These are phyloP conservation scores for Nigrospora sphaerica DNA, from an alignment of 2,329 filamentous ascomycete species.

Conservation along the genomic window DNA sequence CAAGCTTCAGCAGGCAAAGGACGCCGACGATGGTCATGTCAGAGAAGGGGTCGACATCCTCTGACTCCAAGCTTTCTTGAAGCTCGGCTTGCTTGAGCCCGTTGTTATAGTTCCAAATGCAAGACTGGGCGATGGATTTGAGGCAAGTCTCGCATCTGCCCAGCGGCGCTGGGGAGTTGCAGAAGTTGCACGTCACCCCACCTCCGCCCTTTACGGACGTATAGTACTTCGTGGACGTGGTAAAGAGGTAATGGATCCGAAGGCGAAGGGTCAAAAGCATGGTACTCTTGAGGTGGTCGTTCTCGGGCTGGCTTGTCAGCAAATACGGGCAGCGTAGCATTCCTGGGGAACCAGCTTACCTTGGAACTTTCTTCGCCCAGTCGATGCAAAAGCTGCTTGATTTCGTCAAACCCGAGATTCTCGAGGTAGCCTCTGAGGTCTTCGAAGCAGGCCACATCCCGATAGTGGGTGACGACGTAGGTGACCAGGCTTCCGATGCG, in stretches of 20 bases:
- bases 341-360: slow-evolving; percentile 11
- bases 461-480: slow-evolving; percentile 28
- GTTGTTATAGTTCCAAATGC: slow-evolving; percentile 12
- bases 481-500: slow-evolving; percentile 22
- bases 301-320: background rate
- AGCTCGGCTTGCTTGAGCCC: slow-evolving; percentile 9
- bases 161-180: background rate
- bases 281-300: slow-evolving; percentile 3
- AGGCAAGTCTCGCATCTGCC: slow-evolving; percentile 14
- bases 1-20: slow-evolving; percentile 18
- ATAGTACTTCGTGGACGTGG: background rate
- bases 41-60: slow-evolving; percentile 14
- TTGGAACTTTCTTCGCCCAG: slow-evolving; percentile 18
- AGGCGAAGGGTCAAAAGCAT: slow-evolving; percentile 2
- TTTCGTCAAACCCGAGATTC: slow-evolving; percentile 30
- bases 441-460: slow-evolving; percentile 34
- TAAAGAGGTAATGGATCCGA: slow-evolving; percentile 4
- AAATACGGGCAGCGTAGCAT: background rate
- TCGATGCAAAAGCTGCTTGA: slow-evolving; percentile 25
- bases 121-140: slow-evolving; percentile 8
- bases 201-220: background rate
- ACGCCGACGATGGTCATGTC: slow-evolving; percentile 17
- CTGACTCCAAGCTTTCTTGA: slow-evolving; percentile 3
- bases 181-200: slow-evolving; percentile 1
- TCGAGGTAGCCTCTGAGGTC: slow-evolving; percentile 39